These are phyloP conservation scores for Cyclotella baltica DNA, from an alignment of 108 stramenopile species.

Conservation along the genomic window DNA sequence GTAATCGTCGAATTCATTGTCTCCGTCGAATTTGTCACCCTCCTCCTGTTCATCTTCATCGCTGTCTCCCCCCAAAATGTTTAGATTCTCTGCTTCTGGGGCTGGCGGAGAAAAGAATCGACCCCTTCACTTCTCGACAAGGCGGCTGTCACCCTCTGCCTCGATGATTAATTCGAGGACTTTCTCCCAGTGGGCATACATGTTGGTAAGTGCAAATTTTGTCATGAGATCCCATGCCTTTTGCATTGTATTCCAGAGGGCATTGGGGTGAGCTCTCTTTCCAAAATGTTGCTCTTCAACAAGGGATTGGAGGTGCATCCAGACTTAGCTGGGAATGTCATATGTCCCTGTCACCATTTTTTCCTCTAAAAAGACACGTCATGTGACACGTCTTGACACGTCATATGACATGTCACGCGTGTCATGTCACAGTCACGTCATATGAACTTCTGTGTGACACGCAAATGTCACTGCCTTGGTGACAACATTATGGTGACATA, in stretches of 20 bases:
- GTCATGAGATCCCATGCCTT: too few species aligned
- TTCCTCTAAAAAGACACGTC: too few species aligned
- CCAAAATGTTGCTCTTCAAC: slow-evolving; percentile 7
- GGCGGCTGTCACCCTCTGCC: slow-evolving; percentile 10
- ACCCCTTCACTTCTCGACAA: slow-evolving; percentile 21
- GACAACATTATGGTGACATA: too few species aligned
- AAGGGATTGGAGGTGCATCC: slow-evolving; percentile 23
- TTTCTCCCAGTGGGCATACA: slow-evolving; percentile 16
- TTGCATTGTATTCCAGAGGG: background rate
- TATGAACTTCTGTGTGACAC: too few species aligned
- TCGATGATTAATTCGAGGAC: slow-evolving; percentile 35
- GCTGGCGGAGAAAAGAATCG: slow-evolving; percentile 7
- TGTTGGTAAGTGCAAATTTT: too few species aligned
- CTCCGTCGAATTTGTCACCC: background rate
- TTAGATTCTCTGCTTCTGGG: background rate
- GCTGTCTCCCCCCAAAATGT: background rate
- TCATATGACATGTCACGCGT: too few species aligned
- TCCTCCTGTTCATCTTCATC: background rate
- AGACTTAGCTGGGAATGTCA: too few species aligned
- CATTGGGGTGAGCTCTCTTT: background rate
- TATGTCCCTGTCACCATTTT: too few species aligned
- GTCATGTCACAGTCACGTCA: too few species aligned
- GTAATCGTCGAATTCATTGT: too few species aligned
- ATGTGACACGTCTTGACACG: too few species aligned
- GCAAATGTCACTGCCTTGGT: too few species aligned